These are phyloP conservation scores for Malassezia dermatis DNA, from an alignment of 1,284 basidiomycete genomes.

Conservation along the genomic window DNA sequence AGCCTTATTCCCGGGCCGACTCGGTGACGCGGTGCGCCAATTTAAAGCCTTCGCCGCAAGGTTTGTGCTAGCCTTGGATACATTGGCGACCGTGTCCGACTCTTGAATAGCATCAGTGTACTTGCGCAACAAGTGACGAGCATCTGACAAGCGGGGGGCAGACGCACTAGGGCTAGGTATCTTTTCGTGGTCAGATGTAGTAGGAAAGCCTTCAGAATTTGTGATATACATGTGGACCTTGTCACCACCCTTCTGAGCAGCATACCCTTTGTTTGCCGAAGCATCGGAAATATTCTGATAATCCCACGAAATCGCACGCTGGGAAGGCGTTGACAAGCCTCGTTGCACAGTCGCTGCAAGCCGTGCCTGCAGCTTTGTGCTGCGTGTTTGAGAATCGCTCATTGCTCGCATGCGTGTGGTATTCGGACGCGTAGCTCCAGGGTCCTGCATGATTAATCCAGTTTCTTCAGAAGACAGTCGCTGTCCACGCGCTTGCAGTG, in stretches of 20 bases:
- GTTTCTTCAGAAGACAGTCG: neutral
- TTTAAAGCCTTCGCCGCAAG: conserved; percentile 37
- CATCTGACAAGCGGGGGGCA: neutral
- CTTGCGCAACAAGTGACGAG: conserved; percentile 18
- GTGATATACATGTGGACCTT: neutral
- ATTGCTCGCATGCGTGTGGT: neutral
- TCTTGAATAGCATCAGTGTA: conserved; percentile 39
- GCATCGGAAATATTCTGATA: neutral
- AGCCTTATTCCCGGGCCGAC: neutral
- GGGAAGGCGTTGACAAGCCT: neutral
- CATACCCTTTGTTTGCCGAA: neutral
- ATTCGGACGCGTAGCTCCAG: neutral
- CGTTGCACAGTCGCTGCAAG: conserved; percentile 13
- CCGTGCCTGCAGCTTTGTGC: conserved; percentile 2
- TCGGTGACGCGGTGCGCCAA: neutral
- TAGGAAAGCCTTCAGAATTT: neutral
- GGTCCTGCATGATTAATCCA: neutral
- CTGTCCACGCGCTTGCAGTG: conserved; percentile 27
- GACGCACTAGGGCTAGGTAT: neutral
- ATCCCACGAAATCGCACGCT: conserved; percentile 1
- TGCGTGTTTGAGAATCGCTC: neutral
- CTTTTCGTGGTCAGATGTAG: neutral
- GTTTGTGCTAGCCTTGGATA: conserved; percentile 43
- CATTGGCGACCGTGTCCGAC: conserved; percentile 39
- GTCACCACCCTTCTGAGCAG: neutral